Conservation (phyloP, 2,329 filamentous ascomycete genomes). For the Hypoxylon sp. region DNA sequence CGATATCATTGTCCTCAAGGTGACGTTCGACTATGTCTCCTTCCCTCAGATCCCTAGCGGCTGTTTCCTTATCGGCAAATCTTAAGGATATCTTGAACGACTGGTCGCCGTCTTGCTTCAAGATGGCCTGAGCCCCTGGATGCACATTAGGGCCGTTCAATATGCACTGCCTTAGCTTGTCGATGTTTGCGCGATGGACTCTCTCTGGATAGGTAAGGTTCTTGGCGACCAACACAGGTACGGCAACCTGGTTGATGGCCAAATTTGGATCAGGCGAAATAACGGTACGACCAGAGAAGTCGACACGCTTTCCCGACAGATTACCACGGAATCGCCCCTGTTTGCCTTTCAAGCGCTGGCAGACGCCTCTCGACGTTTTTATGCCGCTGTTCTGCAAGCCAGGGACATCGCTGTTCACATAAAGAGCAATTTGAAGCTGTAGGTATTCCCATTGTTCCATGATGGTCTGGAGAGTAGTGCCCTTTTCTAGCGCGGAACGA, state of each 20-base stretch:
- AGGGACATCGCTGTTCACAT: conserved; percentile 96
- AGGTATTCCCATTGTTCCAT: conserved; percentile 99
- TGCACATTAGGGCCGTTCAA: conserved; percentile 81
- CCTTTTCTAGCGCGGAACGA: conserved; percentile 83
- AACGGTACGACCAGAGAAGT: conserved; percentile 97
- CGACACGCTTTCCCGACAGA: conserved; percentile 96
- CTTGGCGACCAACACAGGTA: conserved; percentile 91
- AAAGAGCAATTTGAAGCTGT: conserved; percentile 95
- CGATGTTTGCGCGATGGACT: conserved; percentile 86
- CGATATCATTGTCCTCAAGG: conserved; percentile 93
- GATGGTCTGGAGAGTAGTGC: conserved; percentile 86
- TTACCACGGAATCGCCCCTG: conserved; percentile 98
- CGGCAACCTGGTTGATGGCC: conserved; percentile 91
- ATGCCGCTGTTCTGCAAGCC: conserved; percentile 90
- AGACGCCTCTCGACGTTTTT: conserved; percentile 92
- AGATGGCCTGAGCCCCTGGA: conserved; percentile 88
- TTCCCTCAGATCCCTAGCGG: conserved; percentile 80
- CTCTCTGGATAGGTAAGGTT: conserved; percentile 96
- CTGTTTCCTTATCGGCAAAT: conserved; percentile 76
- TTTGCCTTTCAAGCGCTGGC: conserved; percentile 95
- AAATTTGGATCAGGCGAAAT: conserved; percentile 98
- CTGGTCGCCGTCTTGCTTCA: conserved; percentile 72
- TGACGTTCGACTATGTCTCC: conserved; percentile 96
- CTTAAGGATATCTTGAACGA: conserved; percentile 79
- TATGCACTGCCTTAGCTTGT: conserved; percentile 81